Evolutionary conservation across 257 asterid species (phyloP).

Genomic region (Gardenia jasminoides): DNA sequence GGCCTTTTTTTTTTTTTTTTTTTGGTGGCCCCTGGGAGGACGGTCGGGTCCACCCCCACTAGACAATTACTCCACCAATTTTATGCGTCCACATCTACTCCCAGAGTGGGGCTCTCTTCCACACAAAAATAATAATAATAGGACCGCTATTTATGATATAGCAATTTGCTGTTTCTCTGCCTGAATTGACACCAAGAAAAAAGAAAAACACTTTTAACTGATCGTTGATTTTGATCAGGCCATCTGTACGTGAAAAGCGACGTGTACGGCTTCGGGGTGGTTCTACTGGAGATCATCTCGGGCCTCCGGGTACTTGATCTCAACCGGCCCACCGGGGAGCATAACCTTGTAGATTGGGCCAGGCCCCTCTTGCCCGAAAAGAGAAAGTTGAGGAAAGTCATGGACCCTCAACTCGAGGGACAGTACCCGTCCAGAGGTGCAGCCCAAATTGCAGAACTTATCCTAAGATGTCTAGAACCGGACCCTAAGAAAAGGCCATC

Average conservation of each 20-base stretch:
- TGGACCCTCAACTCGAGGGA: conserved; percentile 63
- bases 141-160: too few relatives aligned
- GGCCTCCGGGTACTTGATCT: conserved; percentile 64
- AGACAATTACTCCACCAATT: background rate
- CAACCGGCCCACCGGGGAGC: conserved; percentile 52
- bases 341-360: conserved; percentile 77
- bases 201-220: too few relatives aligned
- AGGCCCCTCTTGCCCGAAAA: conserved; percentile 54
- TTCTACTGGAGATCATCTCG: conserved; percentile 58
- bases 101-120: too few relatives aligned
- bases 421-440: conserved; percentile 62
- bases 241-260: conserved; percentile 85
- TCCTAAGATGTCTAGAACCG: conserved; percentile 54
- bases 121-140: too few relatives aligned
- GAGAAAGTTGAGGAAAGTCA: conserved; percentile 53
- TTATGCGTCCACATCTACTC: too few relatives aligned
- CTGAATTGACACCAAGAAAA: background rate
- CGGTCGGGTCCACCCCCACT: too few relatives aligned
- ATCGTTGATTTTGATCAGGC: conserved; percentile 41
- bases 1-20: too few relatives aligned
- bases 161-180: background rate
- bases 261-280: conserved; percentile 86
- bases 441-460: conserved; percentile 33
- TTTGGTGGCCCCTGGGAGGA: too few relatives aligned
- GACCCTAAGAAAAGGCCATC: conserved; percentile 70